phyloP scores from a whole-genome alignment of 441 rosid species.

The California macrophylla region DNA sequence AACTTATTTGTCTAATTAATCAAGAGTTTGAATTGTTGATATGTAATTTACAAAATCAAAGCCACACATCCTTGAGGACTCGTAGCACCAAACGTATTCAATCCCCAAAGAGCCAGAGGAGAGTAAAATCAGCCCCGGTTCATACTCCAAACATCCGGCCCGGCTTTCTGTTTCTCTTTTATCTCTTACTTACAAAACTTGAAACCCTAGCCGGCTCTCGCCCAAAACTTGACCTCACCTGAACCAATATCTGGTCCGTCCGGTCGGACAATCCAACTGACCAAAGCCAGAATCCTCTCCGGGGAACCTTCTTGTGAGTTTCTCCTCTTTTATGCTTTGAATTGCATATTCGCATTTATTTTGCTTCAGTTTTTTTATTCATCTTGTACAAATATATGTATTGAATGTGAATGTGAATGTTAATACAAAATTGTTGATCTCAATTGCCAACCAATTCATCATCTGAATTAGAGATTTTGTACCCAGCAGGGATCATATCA shows the following conservation, averaged over 20 bases:
- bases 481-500: not conserved
- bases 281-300: not conserved
- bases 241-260: not conserved
- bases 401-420: not conserved
- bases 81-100: no score
- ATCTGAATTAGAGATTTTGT: not conserved
- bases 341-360: not conserved
- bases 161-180: not conserved
- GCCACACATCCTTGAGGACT: no score
- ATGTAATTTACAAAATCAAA: no score
- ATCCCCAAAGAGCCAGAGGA: not conserved
- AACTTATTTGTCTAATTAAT: no score
- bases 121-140: not conserved
- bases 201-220: constrained; percentile 5
- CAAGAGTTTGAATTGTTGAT: no score
- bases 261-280: not conserved
- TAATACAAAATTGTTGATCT: not conserved
- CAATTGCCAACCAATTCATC: not conserved
- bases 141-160: not conserved
- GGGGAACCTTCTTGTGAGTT: not conserved
- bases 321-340: not conserved
- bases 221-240: not conserved
- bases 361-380: not conserved
- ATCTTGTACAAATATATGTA: not conserved
- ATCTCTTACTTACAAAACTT: not conserved